Evolutionary conservation across 371 early-diverging fungal species (phyloP).

Genomic region (Dinochytrium kinnereticum): DNA sequence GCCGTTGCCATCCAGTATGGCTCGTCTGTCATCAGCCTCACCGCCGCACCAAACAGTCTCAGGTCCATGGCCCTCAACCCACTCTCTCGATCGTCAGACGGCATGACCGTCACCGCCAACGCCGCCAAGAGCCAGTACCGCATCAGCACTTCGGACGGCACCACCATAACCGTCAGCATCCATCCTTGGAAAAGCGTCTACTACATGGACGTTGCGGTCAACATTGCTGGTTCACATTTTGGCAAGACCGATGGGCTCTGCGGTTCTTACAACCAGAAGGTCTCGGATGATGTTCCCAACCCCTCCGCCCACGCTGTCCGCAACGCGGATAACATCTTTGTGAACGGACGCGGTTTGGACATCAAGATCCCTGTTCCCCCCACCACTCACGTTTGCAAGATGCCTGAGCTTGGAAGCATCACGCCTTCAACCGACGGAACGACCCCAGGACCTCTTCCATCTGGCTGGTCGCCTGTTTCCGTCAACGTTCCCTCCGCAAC

Average conservation of each 20-base stretch:
- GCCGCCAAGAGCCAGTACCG: not conserved
- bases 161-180: slow-evolving; percentile 9
- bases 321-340: slow-evolving; percentile 2
- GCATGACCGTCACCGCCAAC: slow-evolving; percentile 15
- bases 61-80: not conserved
- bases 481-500: not conserved
- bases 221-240: not conserved
- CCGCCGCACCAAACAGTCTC: not conserved
- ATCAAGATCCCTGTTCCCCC: not conserved
- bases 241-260: slow-evolving; percentile 20
- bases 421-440: not conserved
- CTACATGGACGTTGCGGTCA: slow-evolving; percentile 15
- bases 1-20: slow-evolving; percentile 26
- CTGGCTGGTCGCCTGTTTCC: not conserved
- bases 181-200: slow-evolving; percentile 16
- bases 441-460: not conserved
- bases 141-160: slow-evolving; percentile 7
- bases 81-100: not conserved
- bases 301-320: not conserved
- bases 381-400: slow-evolving; percentile 1
- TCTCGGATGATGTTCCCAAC: slow-evolving; percentile 4
- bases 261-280: not conserved
- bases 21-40: slow-evolving; percentile 9
- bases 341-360: not conserved
- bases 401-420: slow-evolving; percentile 10